Percentiles rank a stretch among this genome's conserved stretches.
These are phyloP conservation scores for Ormosia semicastrata DNA, from an alignment of 306 rosid genomes.

Conservation along the genomic window DNA sequence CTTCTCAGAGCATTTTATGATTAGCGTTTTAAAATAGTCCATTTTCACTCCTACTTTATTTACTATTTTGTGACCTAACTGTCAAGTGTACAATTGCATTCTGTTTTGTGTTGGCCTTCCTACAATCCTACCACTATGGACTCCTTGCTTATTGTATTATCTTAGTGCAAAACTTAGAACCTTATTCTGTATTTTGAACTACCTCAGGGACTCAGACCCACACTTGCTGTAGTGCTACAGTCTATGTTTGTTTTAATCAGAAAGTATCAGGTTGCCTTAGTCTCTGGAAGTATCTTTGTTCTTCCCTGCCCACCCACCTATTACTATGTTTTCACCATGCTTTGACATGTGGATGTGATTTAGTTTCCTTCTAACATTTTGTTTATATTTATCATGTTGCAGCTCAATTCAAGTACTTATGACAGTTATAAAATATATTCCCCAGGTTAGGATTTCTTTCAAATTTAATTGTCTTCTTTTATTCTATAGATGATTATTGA, in stretches of 20 bases:
- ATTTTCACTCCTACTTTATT: not conserved
- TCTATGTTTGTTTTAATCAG: not conserved
- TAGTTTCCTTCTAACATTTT: constrained; percentile 35
- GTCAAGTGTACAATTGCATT: not conserved
- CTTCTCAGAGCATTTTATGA: not conserved
- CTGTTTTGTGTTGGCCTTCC: not conserved
- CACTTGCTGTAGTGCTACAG: not conserved
- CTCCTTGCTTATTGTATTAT: not conserved
- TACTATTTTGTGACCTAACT: not conserved
- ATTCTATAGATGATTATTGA: not conserved
- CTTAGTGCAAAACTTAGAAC: not conserved
- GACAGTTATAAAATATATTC: constrained; percentile 83
- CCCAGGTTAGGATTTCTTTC: constrained; percentile 69
- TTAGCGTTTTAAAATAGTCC: not conserved
- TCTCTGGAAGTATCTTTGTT: not conserved
- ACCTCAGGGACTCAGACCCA: not conserved
- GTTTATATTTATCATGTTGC: constrained; percentile 39
- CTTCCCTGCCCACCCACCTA: not conserved
- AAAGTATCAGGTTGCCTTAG: not conserved
- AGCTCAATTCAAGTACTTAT: constrained; percentile 87
- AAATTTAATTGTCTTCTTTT: not conserved
- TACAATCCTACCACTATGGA: not conserved
- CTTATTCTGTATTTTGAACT: not conserved
- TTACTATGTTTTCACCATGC: not conserved
- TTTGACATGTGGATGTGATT: not conserved